Base-by-base conservation (phyloP, 1,284 basidiomycete species). In the Pseudozyma sp. region DNA sequence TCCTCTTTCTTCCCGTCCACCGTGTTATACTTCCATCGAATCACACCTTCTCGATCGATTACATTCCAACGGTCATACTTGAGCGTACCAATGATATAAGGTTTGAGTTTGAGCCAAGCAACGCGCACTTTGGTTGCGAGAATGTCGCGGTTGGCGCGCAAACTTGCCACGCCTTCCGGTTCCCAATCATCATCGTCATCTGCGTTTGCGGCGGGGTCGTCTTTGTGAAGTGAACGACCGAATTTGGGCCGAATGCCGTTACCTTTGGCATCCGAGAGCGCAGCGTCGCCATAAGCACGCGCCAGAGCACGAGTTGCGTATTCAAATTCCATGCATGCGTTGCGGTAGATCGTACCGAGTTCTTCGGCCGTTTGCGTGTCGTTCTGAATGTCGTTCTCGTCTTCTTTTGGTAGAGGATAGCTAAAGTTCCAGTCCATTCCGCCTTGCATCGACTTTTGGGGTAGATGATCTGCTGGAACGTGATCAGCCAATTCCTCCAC, bases 111-210 rank as follows among this genome's bases (percentile, higher is more conserved):
- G 35, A 83, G 59, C 76, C 78, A 83, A 12, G 78, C 76, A 0
- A 83, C 79, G 9, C 81, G 66, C 47, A 83, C 65, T 21, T 73
- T 71, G 25, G 79, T 83, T n/a, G 81, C 81, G 44, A 79, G 19
- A 10, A 83, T 77, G 35, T 81, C 80, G 10, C 81, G 69, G 34
- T 76, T 76, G 12, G 80, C 80, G 10, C 74, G 65, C 49, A 81
- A 51, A 45, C 61, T 61, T 14, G 67, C 65, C 2, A 62, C 65
- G 5, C 76, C 66, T 36, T 72, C 64, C 18, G 72, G 70, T 40
- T 73, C 67, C 62, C 66, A 67, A 11, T 75, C 72, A 1, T 74
- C 59, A n/a, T 79, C 70, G 18, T 76, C 71, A n/a, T 45, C 67
- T 11, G 49, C 40, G 9, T 14, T 21, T 6, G 45, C 48, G 18